Base-by-base conservation (phyloP, 1,284 basidiomycete species). In the Kwoniella shivajii region DNA sequence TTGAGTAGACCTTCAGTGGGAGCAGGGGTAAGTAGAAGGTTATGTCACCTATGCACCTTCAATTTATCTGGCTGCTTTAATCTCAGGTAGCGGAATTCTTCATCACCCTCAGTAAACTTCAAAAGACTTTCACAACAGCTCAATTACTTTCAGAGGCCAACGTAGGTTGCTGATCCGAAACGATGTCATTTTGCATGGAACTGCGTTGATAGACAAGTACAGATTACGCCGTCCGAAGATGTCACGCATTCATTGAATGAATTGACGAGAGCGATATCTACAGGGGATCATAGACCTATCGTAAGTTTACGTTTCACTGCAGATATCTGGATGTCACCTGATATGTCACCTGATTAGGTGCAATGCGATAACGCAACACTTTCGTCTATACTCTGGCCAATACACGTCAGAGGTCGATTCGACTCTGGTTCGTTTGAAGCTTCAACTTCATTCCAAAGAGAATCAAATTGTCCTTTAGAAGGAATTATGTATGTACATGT, bases 181-280 rank as follows among this genome's bases (percentile, higher is more conserved):
- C 24, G 33, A 37, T 4, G 20, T 24, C 2, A 4, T 29, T 13
- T 16, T 20, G 20, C 13, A 51, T 10, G n/a, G n/a, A 36, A 2
- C 27, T n/a, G 24, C 37, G 52, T 31, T 27, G 26, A 43, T 37
- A 4, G 27, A 26, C 37, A 13, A 13, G 14, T n/a, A 3, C 45
- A 78, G 76, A 79, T 79, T 59, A 67, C 56, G 2, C 73, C 78
- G 1, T 71, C 76, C 5, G 61, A 61, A n/a, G 74, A 76, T 50
- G 71, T 65, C 6, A 71, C 68, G 9, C 78, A 78, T 57, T 68
- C 72, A 2, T 60, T 73, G 0, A 22, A 38, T 10, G 73, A 76
- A 52, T 56, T 79, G 26, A 38, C 59, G 4, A 46, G 46, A 1
- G 72, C 74, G 2, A 57, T 78, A 14, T 62, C 66, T 0, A 26